These are phyloP conservation scores for Sodiomyces alkalinus DNA, from an alignment of 2,329 filamentous ascomycete species.

Conservation along the genomic window DNA sequence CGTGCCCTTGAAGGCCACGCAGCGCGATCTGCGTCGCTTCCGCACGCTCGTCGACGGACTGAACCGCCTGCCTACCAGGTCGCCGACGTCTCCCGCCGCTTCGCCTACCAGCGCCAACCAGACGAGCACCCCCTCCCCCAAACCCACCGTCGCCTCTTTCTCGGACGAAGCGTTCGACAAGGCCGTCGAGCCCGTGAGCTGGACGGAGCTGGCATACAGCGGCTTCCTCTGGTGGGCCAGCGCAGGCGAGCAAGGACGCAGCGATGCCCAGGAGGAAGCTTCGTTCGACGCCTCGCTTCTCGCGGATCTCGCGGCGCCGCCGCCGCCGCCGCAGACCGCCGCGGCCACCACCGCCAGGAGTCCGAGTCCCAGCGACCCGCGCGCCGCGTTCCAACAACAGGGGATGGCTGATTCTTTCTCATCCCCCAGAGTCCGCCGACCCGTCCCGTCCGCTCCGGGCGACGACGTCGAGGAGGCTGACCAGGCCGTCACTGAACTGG, in stretches of 20 bases:
- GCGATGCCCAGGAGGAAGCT: conserved; percentile 43
- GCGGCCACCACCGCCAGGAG: conserved; percentile 2
- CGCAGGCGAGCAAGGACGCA: conserved; percentile 54
- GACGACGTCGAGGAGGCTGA: conserved; percentile 17
- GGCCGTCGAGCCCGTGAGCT: conserved; percentile 47
- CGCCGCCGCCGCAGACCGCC: conserved; percentile 6
- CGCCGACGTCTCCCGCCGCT: conserved; percentile 1
- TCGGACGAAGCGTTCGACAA: conserved; percentile 34
- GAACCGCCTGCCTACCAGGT: conserved; percentile 22
- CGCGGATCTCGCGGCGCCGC: conserved; percentile 29
- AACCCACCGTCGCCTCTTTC: conserved; percentile 16
- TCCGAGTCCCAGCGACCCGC: conserved; percentile 15
- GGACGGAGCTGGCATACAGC: conserved; percentile 63
- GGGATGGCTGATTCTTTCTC: conserved; percentile 26
- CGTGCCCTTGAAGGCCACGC: conserved; percentile 63
- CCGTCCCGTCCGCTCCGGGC: conserved; percentile 8
- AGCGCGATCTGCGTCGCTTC: conserved; percentile 77
- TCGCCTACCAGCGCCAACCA: background rate
- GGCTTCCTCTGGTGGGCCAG: conserved; percentile 88
- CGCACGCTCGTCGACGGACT: conserved; percentile 51
- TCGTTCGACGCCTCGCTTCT: conserved; percentile 40
- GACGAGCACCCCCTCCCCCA: conserved; percentile 2
- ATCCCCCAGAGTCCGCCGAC: conserved; percentile 24
- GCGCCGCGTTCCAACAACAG: conserved; percentile 2
- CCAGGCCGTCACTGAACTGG: conserved; percentile 44